Evolutionary conservation across 2,329 filamentous ascomycete species (phyloP), one percentile per base, ranked within the genome.

Genomic region (Myriosclerotinia curreyana): DNA sequence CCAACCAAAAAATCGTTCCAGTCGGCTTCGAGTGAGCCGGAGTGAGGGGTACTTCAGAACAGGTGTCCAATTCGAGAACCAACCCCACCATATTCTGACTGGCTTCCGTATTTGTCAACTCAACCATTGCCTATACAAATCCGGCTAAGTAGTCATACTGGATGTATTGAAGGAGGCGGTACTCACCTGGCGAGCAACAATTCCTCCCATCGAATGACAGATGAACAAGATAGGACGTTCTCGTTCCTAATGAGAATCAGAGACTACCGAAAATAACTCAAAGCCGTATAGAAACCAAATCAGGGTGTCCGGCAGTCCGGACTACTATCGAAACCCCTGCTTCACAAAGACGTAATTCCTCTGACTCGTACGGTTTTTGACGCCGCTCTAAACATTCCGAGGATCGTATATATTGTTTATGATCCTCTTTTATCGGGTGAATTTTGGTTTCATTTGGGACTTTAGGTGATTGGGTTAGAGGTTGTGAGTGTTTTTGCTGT

Each of bases 121-220:
- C 40, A 22, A 58, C 8, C 40, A 58, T 58, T 31, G 40, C 25
- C 54, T 56, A 51, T 7, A 5, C 3, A 28, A 12, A 15, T 31
- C 4, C 25, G 20, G 17, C 28, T 51, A 6, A 51, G 49, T 17
- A 51, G 28, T 11, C 20, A 6, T 17, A 51, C 15, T n/a, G 44
- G 22, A 3, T 22, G 22, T 1, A n/a, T 31, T 11, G 8, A 22
- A 31, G 28, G 31, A 12, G 3, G 40, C 20, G 28, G 9, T 22
- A 59, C 53, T 49, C 1, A 49, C 55, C n/a, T 49, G 42, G 3
- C 55, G 55, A n/a, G 42, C 44, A 22, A 59, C 55, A 34, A 59
- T 28, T 4, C 55, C 42, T 7, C 55, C 55, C n/a, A 60, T 34
- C 2, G n/a, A 60, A 40, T 51, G 48, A 8, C 46, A 60, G 15